These are phyloP conservation scores for Penicillium capsulatum DNA, from an alignment of 2,329 filamentous ascomycete genomes.

Conservation along the genomic window DNA sequence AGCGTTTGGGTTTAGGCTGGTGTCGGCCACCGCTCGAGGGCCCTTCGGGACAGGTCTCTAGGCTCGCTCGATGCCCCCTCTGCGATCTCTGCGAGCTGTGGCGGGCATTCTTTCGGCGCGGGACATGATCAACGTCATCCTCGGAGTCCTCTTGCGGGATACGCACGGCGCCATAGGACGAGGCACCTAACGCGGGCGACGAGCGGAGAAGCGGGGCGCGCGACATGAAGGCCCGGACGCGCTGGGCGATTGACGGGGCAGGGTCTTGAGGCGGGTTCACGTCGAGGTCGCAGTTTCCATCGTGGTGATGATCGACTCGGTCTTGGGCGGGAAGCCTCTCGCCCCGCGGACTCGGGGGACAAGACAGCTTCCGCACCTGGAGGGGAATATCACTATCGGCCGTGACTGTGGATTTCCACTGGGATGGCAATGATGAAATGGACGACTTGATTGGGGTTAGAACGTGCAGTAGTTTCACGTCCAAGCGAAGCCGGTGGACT, in stretches of 20 bases:
- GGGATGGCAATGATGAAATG: conserved; percentile 9
- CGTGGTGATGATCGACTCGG: conserved; percentile 7
- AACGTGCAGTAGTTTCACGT: conserved; percentile 12
- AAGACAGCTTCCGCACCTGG: conserved; percentile 24
- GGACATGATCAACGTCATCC: conserved; percentile 25
- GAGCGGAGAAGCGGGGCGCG: conserved; percentile 56
- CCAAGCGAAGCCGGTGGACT: neutral
- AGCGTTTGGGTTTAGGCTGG: conserved; percentile 9
- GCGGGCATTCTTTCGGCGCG: neutral
- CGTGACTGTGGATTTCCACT: conserved; percentile 7
- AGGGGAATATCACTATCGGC: conserved; percentile 17
- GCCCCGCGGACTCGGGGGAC: conserved; percentile 18
- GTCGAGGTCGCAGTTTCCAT: conserved; percentile 6
- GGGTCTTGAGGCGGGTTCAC: conserved; percentile 4
- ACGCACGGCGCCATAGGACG: conserved; percentile 58
- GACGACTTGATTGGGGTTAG: conserved; percentile 9
- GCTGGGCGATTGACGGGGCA: conserved; percentile 12
- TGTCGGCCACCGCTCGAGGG: conserved; percentile 12
- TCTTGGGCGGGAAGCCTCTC: conserved; percentile 23
- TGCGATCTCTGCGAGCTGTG: conserved; percentile 1
- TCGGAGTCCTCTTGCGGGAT: conserved; percentile 26
- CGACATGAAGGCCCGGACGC: conserved; percentile 39
- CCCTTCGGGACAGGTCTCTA: conserved; percentile 13
- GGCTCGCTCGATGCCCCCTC: conserved; percentile 7
- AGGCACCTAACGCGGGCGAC: conserved; percentile 57